Evolutionary conservation across 805 yeast species (phyloP).

Genomic region (Ogataea corticis): DNA sequence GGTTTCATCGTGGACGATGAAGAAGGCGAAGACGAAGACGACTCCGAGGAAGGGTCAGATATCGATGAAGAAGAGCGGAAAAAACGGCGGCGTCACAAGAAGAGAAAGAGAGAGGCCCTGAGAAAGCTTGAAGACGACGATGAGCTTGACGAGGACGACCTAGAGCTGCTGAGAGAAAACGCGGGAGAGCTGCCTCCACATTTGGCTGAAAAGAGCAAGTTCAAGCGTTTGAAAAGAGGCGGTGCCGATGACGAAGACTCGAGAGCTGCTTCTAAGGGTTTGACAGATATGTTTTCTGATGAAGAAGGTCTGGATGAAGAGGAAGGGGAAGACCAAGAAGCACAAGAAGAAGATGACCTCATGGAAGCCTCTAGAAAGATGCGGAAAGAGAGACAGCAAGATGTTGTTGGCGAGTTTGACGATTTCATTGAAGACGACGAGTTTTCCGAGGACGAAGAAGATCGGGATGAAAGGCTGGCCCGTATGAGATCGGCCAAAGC

Average conservation of each 20-base stretch:
- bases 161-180: conserved; percentile 87
- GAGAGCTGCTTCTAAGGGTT: conserved; percentile 36
- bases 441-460: conserved; percentile 85
- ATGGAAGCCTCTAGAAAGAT: conserved; percentile 30
- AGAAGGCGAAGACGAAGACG: conserved; percentile 53
- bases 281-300: conserved; percentile 73
- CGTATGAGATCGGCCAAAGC: conserved; percentile 37
- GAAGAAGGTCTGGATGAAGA: conserved; percentile 40
- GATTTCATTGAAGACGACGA: conserved; percentile 98
- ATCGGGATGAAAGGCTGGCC: conserved; percentile 44
- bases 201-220: conserved; percentile 43
- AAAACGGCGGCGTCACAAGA: conserved; percentile 35
- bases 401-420: conserved; percentile 77
- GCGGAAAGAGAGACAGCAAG: conserved; percentile 28
- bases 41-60: conserved; percentile 50
- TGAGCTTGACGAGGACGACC: conserved; percentile 90
- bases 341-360: conserved; percentile 36
- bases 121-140: conserved; percentile 47
- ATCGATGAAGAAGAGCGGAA: conserved; percentile 36
- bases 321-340: conserved; percentile 33
- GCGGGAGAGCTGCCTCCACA: conserved; percentile 66
- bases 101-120: conserved; percentile 40
- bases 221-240: conserved; percentile 85
- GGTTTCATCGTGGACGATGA: conserved; percentile 95
- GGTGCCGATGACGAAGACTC: conserved; percentile 41